phyloP scores from a whole-genome alignment of 2,329 filamentous ascomycete genomes.

The Cordyceps pruinosa region DNA sequence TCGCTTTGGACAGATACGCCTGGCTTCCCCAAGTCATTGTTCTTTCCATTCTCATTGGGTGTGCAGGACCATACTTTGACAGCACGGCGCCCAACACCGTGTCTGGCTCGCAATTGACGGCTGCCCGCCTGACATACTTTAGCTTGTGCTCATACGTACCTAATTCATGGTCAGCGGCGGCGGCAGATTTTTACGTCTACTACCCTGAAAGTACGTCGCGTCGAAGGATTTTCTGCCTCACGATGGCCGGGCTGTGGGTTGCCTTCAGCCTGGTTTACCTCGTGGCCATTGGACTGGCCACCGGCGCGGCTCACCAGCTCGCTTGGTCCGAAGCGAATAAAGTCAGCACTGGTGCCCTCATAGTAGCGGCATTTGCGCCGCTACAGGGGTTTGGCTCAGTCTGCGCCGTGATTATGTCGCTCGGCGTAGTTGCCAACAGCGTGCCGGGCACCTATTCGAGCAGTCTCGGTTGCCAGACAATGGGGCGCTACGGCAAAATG shows the following conservation, averaged over 20 bases:
- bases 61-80: slow-evolving; percentile 54
- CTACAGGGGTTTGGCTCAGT: slow-evolving; percentile 51
- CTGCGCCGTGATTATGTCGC: slow-evolving; percentile 47
- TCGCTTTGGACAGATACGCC: slow-evolving; percentile 21
- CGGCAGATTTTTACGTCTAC: slow-evolving; percentile 76
- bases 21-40: slow-evolving; percentile 64
- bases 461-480: slow-evolving; percentile 52
- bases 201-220: slow-evolving; percentile 57
- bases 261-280: slow-evolving; percentile 63
- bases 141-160: slow-evolving; percentile 53
- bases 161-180: slow-evolving; percentile 59
- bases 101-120: slow-evolving; percentile 60
- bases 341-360: slow-evolving; percentile 46
- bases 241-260: slow-evolving; percentile 58
- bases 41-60: slow-evolving; percentile 65
- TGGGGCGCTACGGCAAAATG: slow-evolving; percentile 44
- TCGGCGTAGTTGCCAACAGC: slow-evolving; percentile 50
- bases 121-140: slow-evolving; percentile 55
- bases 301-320: slow-evolving; percentile 42
- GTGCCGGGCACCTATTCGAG: slow-evolving; percentile 50
- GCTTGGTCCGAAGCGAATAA: slow-evolving; percentile 46
- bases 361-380: slow-evolving; percentile 48
- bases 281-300: slow-evolving; percentile 44
- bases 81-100: slow-evolving; percentile 55
- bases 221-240: slow-evolving; percentile 59